These are phyloP conservation scores for Leishmania gerbilli DNA, from an alignment of 208 protist species.

Conservation along the genomic window DNA sequence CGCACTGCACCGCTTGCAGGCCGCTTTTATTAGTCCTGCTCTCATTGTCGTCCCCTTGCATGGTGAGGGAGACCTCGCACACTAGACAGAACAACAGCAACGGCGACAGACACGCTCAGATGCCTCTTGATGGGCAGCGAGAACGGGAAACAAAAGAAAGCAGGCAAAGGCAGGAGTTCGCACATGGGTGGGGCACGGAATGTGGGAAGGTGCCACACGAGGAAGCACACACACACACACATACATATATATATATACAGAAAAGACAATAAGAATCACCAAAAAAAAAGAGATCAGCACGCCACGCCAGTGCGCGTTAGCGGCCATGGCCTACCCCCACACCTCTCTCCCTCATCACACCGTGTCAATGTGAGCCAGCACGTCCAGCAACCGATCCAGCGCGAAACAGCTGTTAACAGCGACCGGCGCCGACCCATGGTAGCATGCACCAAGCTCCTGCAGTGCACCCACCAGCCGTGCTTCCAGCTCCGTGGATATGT, in stretches of 20 bases:
- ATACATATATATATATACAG: not conserved
- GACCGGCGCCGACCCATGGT: not conserved
- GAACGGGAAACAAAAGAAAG: not conserved
- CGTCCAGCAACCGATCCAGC: constrained; percentile 25
- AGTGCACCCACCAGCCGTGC: constrained; percentile 17
- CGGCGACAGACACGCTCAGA: not conserved
- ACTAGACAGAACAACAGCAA: not conserved
- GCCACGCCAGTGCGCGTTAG: not conserved
- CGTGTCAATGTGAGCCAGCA: constrained; percentile 26
- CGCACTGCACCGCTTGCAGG: not conserved
- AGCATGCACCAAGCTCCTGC: constrained; percentile 21
- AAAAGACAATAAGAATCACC: not conserved
- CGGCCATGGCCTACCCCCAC: not conserved
- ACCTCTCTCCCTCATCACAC: not conserved
- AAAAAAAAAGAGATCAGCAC: not conserved
- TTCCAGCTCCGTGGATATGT: constrained; percentile 22
- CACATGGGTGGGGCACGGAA: not conserved
- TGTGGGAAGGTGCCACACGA: not conserved
- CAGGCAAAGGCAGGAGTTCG: not conserved
- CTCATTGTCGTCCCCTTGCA: not conserved
- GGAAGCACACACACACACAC: not conserved
- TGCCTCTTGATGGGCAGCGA: not conserved
- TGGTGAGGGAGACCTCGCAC: not conserved
- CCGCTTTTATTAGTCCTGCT: not conserved
- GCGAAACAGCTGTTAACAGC: constrained; percentile 14